phyloP scores from a whole-genome alignment of 768 basidiomycete genomes.

The Boletus eberwhitei region DNA sequence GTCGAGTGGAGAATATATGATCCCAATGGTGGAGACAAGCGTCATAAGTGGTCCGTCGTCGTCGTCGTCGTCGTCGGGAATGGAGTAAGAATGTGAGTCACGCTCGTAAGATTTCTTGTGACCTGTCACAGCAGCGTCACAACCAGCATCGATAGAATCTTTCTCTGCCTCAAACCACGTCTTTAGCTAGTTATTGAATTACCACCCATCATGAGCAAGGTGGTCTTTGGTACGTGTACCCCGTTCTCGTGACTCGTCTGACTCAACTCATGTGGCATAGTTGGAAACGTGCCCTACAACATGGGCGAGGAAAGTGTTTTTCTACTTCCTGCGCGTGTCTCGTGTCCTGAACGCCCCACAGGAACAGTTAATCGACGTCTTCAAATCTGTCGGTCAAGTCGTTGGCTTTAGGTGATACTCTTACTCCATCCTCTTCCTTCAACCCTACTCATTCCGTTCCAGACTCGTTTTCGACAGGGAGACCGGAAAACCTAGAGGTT shows the following conservation, averaged over 20 bases:
- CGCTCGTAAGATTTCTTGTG: not conserved
- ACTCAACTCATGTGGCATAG: slow-evolving; percentile 34
- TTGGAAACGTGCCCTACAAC: slow-evolving; percentile 88
- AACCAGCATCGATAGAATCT: not conserved
- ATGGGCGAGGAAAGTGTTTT: slow-evolving; percentile 63
- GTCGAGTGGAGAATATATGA: no score
- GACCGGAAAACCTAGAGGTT: slow-evolving; percentile 92
- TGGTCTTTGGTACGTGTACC: slow-evolving; percentile 59
- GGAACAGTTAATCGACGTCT: slow-evolving; percentile 85
- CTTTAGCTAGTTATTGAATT: not conserved
- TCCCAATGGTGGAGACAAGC: no score
- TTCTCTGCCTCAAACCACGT: not conserved
- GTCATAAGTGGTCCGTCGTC: no score
- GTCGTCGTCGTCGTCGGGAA: not conserved
- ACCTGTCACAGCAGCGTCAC: slow-evolving; percentile 17
- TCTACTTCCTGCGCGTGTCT: not conserved
- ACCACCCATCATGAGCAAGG: slow-evolving; percentile 53
- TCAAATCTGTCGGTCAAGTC: slow-evolving; percentile 85
- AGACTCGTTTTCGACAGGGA: slow-evolving; percentile 89
- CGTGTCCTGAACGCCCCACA: slow-evolving; percentile 23
- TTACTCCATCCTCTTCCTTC: not conserved
- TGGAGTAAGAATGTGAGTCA: not conserved
- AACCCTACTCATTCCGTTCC: slow-evolving; percentile 5
- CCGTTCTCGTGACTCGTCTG: not conserved
- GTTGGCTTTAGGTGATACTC: slow-evolving; percentile 74